Conservation (phyloP, 2,329 filamentous ascomycete species). For the Capronia coronata region DNA sequence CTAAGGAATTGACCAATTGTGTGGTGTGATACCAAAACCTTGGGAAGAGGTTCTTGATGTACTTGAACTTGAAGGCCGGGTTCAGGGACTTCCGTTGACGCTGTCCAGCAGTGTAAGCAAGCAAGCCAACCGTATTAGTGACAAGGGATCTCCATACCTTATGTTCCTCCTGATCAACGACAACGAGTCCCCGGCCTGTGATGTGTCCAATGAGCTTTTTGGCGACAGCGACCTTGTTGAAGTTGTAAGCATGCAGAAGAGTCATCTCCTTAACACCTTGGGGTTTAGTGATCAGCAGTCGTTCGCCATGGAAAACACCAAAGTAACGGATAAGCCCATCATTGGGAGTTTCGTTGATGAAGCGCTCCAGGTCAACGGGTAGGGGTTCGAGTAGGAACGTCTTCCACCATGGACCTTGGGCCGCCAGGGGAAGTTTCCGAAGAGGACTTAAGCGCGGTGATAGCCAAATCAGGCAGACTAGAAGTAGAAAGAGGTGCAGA, state of each 20-base stretch:
- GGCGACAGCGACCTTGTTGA: constrained; percentile 51
- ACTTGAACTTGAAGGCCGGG: constrained; percentile 75
- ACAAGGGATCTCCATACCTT: constrained; percentile 40
- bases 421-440: constrained; percentile 23
- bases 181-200: constrained; percentile 46
- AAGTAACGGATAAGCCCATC: constrained; percentile 63
- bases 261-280: constrained; percentile 65
- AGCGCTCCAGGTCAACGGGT: constrained; percentile 29
- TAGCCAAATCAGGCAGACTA: constrained; percentile 3
- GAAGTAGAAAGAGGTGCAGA: not conserved
- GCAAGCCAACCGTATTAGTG: constrained; percentile 17
- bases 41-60: constrained; percentile 76
- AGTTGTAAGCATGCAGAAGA: constrained; percentile 62
- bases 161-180: constrained; percentile 84
- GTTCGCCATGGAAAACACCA: constrained; percentile 55
- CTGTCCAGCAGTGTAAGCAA: constrained; percentile 28
- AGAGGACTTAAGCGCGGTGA: constrained; percentile 28
- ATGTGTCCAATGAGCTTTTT: constrained; percentile 33
- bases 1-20: constrained; percentile 2
- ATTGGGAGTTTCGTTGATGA: constrained; percentile 57
- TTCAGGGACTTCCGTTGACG: constrained; percentile 68
- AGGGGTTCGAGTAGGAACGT: constrained; percentile 15
- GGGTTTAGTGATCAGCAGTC: constrained; percentile 53
- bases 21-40: constrained; percentile 60
- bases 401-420: constrained; percentile 15